Base-by-base conservation (phyloP, 805 yeast species). In the Pichia insulana region DNA sequence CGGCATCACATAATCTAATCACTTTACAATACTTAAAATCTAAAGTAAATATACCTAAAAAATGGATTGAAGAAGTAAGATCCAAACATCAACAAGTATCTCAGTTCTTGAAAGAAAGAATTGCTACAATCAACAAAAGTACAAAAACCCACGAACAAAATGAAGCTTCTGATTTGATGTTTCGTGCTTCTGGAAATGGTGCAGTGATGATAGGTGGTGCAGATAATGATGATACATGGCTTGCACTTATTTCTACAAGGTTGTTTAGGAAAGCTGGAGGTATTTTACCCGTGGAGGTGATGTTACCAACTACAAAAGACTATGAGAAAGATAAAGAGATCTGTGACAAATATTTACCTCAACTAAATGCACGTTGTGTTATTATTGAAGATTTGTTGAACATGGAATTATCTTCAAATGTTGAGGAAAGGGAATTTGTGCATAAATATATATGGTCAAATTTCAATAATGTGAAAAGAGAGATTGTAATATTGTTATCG, bases 161-260 rank as follows among this genome's bases (percentile, higher is more conserved):
- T 22, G 25, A 6, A 22, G 25, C 25, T 22, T 2, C 5, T 25
- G 8, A 30, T n/a, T 15, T 18, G 1, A 30, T 30, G 18, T 36
- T 46, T 19, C 16, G 30, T 12, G 40, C 49, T 34, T 41, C 34
- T 32, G 76, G 79, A 2, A 64, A 70, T 47, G 89, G 88, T 17
- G 78, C 80, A 20, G 79, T 81, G 1, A 77, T 76, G 42, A 76
- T 80, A 17, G 89, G 86, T 37, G 86, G 87, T 8, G 20, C 25
- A 4, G 13, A 39, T 2, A 83, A 86, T 11, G 58, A 67, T 19
- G 65, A 66, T 37, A 78, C 83, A 41, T 73, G 84, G 74, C 60
- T 80, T 36, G 70, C 84, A 2, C 61, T 78, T 16, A 53, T 78
- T 5, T 71, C 81, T 8, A 66, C 81, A 27, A 67, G 73, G 54